These are phyloP conservation scores for Sanguinoderma infundibulare DNA, from an alignment of 1,284 basidiomycete genomes.

Conservation along the genomic window DNA sequence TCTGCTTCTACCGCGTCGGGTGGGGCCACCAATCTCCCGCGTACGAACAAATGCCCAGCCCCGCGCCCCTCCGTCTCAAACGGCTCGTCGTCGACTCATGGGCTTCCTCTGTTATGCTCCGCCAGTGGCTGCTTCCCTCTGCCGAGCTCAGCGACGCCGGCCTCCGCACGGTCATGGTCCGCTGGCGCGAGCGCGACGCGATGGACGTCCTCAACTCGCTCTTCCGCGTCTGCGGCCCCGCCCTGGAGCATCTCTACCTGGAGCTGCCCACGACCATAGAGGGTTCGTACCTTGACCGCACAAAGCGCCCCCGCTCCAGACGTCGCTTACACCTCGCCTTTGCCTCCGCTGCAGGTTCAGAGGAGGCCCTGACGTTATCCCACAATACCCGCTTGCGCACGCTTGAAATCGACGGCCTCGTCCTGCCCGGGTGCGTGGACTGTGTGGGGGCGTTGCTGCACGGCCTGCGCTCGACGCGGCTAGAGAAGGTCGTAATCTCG, in stretches of 20 bases:
- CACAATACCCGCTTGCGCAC: constrained; percentile 19
- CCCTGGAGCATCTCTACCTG: constrained; percentile 23
- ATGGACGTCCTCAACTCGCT: constrained; percentile 21
- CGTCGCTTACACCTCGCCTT: neutral
- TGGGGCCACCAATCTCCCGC: constrained; percentile 18
- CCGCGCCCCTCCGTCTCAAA: constrained; percentile 9
- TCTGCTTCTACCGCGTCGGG: constrained; percentile 23
- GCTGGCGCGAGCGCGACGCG: constrained; percentile 23
- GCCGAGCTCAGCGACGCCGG: constrained; percentile 14
- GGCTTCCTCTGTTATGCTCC: constrained; percentile 20
- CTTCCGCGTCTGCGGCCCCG: constrained; percentile 18
- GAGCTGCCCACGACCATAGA: constrained; percentile 22
- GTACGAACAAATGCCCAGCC: neutral
- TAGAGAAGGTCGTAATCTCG: constrained; percentile 21
- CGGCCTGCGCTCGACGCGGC: constrained; percentile 8
- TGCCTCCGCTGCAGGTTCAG: neutral
- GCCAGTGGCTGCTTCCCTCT: constrained; percentile 20
- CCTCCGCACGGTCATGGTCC: constrained; percentile 20
- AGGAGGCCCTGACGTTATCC: constrained; percentile 12
- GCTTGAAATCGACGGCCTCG: constrained; percentile 24
- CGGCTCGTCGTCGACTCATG: constrained; percentile 25
- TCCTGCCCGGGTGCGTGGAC: constrained; percentile 22
- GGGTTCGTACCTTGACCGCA: constrained; percentile 6
- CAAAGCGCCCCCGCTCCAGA: neutral
- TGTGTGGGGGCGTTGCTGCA: constrained; percentile 17